These are phyloP conservation scores for peach (Prunus persica) DNA, from an alignment of 306 rosid species.

Conservation along the genomic window Prunus_persica_NCBIv2 NC_034012.1:12967001-12967500, in stretches of 20 bases:
- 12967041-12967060: too few relatives aligned
- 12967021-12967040: too few relatives aligned
- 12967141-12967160: too few relatives aligned
- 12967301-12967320: constrained; percentile 14
- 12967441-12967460: neutral
- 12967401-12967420: constrained; percentile 30
- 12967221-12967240: neutral
- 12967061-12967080: too few relatives aligned
- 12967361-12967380: constrained; percentile 34
- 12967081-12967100: too few relatives aligned
- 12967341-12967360: constrained; percentile 40
- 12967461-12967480: constrained; percentile 18
- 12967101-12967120: too few relatives aligned
- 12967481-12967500: neutral
- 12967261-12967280: neutral
- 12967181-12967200: neutral
- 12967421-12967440: constrained; percentile 33
- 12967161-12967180: neutral
- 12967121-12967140: too few relatives aligned
- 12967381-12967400: constrained; percentile 43
- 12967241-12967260: neutral
- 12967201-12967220: neutral
- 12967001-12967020: too few relatives aligned
- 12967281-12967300: constrained; percentile 28
- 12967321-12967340: constrained; percentile 7